Evolutionary conservation across 306 rosid species (phyloP), one percentile per base, ranked within the genome.

Genomic region (Vachellia pachyceras): DNA sequence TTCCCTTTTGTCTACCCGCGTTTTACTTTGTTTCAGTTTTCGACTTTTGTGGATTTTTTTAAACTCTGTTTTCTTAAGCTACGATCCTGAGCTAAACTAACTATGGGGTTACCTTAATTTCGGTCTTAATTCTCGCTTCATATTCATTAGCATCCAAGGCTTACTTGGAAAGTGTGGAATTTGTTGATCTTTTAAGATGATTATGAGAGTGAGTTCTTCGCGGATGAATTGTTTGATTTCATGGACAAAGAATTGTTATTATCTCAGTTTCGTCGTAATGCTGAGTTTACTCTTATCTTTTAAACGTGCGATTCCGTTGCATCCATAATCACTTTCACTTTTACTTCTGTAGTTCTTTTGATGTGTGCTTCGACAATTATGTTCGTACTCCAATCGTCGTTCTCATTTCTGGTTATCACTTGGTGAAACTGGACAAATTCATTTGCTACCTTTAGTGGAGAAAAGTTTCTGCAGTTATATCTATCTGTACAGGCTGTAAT

Each of bases 1-100:
- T 78, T 73, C 36, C 6, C 50, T 23, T 10, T 25, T 73, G 7
- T 36, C 46, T 13, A 3, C 0, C 14, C 22, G 3, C 15, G 20
- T 77, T 25, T 42, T 42, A 11, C 61, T 54, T n/a, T 49, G 76
- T 42, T 2, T 57, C 39, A 42, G 23, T 80, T 83, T 67, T 3
- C 25, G 9, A 5, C 67, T 85, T 70, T 69, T 67, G 4, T 73
- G 57, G 42, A 58, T 77, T 81, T 46, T 18, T 18, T 44, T 9
- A 52, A 63, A 29, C 67, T 52, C 76, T 77, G 60, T 82, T 33
- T 78, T 75, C 22, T 12, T 73, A 4, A 41, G 75, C 41, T 78
- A 13, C 40, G n/a, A 61, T 60, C 15, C 66, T 25, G 18, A 46
- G 65, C 18, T 55, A 29, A 58, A 60, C 17, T 78, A 12, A 7